These are phyloP conservation scores for Aspergillus wentii DNA, from an alignment of 495 filamentous ascomycete genomes.

Conservation along the genomic window DNA sequence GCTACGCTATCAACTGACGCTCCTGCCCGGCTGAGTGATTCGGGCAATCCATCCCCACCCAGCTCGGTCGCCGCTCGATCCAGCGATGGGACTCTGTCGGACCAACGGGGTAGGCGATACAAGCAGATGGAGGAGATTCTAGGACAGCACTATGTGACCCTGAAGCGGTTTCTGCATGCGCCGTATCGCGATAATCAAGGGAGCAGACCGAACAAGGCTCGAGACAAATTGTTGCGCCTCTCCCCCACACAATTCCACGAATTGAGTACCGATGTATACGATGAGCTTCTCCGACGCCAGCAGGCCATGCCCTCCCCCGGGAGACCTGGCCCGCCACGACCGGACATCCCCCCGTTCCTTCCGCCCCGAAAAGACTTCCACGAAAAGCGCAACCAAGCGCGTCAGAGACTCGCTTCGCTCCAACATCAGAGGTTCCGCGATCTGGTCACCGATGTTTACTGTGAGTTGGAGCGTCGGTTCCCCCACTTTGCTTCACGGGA, in stretches of 20 bases:
- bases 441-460: slow-evolving; percentile 92
- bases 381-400: slow-evolving; percentile 92
- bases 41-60: slow-evolving; percentile 77
- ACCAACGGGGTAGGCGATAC: slow-evolving; percentile 52
- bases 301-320: slow-evolving; percentile 53
- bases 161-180: slow-evolving; percentile 68
- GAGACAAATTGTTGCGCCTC: slow-evolving; percentile 86
- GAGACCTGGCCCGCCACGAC: slow-evolving; percentile 45
- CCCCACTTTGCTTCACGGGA: slow-evolving; percentile 70
- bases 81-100: slow-evolving; percentile 60
- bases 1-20: slow-evolving; percentile 31
- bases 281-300: slow-evolving; percentile 87
- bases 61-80: slow-evolving; percentile 75
- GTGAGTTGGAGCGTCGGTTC: slow-evolving; percentile 86
- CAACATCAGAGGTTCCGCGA: slow-evolving; percentile 81
- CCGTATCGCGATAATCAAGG: slow-evolving; percentile 69
- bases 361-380: slow-evolving; percentile 84
- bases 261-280: slow-evolving; percentile 94
- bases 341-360: slow-evolving; percentile 62
- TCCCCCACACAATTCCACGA: slow-evolving; percentile 93
- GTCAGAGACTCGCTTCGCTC: slow-evolving; percentile 87
- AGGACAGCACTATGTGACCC: slow-evolving; percentile 72
- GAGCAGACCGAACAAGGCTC: slow-evolving; percentile 75
- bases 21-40: slow-evolving; percentile 27
- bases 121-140: slow-evolving; percentile 63